Base-by-base conservation (phyloP, 805 yeast species). In the Candida sonorensis region DNA sequence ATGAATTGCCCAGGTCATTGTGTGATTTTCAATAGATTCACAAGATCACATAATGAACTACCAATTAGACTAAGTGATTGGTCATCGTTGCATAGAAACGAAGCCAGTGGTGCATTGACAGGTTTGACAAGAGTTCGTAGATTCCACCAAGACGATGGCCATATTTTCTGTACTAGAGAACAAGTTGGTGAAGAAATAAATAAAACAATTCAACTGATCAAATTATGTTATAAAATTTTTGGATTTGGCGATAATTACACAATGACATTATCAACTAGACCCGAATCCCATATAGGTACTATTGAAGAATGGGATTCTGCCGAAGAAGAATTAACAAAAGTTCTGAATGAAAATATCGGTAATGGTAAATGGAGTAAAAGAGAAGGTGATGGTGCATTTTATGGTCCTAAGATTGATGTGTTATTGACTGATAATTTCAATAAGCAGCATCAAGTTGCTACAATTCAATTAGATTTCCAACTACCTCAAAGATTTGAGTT, bases 141-240 rank as follows among this genome's bases (percentile, higher is more conserved):
- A 41, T 92, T 92, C 61, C 98, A 92, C 57, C 98, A 92, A 61
- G 98, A 92, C 57, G 98, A 92, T 55, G 97, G 97, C 7, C 98
- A 92, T 49, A 88, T 92, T 17, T 92, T 92, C 55, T 92, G 98
- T 53, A 74, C 80, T 2, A 66, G 71, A 22, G 75, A 70, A 6
- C 98, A 92, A 59, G 78, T 92, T 29, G 48, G 50, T 8, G 72
- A 69, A 30, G 98, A 92, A 51, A 87, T 92, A 30, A 49, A 66
- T 8, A 71, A 75, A 34, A 82, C 92, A 10, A 65, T 92, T 36
- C 68, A 75, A 46, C 64, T 92, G 49, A 73, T 92, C 33, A 81
- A 79, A 47, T 69, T 80, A 40, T 77, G 88, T 22, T 92, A 92
- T 53, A 61, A 64, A 0, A 71, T 74, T 13, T 81, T 88, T 48